Conservation (phyloP, 306 rosid genomes). For the Ammopiptanthus mongolicus region DNA sequence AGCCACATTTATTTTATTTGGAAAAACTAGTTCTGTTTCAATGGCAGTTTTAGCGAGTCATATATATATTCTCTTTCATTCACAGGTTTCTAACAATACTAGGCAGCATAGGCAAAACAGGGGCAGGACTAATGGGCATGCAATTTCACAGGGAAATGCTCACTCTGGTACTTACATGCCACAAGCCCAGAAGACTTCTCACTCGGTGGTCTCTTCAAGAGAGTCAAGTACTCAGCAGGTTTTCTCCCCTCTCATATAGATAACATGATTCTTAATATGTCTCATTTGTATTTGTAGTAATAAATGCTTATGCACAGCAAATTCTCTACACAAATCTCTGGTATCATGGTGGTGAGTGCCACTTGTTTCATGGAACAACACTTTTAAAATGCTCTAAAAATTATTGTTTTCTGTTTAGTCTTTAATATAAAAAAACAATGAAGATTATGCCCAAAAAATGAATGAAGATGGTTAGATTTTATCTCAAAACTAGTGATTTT, state of each 20-base stretch:
- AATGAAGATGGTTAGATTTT: neutral
- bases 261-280: slow-evolving; percentile 9
- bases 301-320: slow-evolving; percentile 3
- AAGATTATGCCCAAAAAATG: neutral
- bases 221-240: slow-evolving; percentile 68
- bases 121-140: slow-evolving; percentile 64
- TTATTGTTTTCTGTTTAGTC: neutral
- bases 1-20: slow-evolving; percentile 10
- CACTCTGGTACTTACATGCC: slow-evolving; percentile 31
- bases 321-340: slow-evolving; percentile 11
- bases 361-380: slow-evolving; percentile 2
- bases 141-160: slow-evolving; percentile 44
- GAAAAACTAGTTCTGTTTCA: neutral
- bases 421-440: neutral
- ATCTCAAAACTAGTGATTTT: neutral
- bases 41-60: neutral
- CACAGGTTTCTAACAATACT: slow-evolving; percentile 53
- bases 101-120: slow-evolving; percentile 67
- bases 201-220: slow-evolving; percentile 34
- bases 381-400: neutral
- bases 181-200: slow-evolving; percentile 44
- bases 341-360: neutral
- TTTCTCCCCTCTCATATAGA: neutral
- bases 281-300: neutral
- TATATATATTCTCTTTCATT: neutral